Evolutionary conservation across 1,284 basidiomycete genomes (phyloP), one percentile per base, ranked within the genome.

Genomic region (Somion occarium): DNA sequence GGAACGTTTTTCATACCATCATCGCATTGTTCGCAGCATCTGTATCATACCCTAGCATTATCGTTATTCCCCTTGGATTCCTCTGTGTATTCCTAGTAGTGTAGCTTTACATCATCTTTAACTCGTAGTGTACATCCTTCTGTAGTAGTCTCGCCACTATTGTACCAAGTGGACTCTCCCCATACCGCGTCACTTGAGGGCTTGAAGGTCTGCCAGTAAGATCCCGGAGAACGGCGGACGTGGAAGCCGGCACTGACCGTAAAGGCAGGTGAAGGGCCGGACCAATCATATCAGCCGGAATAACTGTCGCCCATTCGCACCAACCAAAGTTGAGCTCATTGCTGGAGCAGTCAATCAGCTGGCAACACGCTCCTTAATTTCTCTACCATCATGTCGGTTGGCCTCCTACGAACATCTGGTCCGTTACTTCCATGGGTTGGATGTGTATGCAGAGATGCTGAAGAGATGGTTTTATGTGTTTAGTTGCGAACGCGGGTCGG

Each of bases 371-470:
- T 48, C 50, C 37, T 46, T 44, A 25, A 51, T 52, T 58, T 53
- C n/a, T 49, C 51, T 56, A 52, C 60, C 56, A 59, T 54, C 59
- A 84, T 84, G 80, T 77, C 79, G 59, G 70, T 79, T 63, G 58
- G 64, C 53, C 62, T 72, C 37, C 64, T 82, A 54, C 76, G 70
- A 63, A 64, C 72, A 56, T 69, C 75, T 67, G 71, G 80, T 80
- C 55, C 53, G 69, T 57, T 13, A 18, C 20, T 38, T 11, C 5
- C 23, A 7, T 39, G 20, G 19, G 12, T 37, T 25, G 39, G 9
- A 15, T n/a, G 19, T 11, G 22, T 20, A 4, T 19, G 20, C 37
- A 5, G 19, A 34, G 27, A 27, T 42, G 20, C 27, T 20, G 22
- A 19, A 45, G 5, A 25, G 30, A 22, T 45, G 44, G 26, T 20